These are phyloP conservation scores for Leccinum cinnamomeum DNA, from an alignment of 1,284 basidiomycete genomes.

Conservation along the genomic window DNA sequence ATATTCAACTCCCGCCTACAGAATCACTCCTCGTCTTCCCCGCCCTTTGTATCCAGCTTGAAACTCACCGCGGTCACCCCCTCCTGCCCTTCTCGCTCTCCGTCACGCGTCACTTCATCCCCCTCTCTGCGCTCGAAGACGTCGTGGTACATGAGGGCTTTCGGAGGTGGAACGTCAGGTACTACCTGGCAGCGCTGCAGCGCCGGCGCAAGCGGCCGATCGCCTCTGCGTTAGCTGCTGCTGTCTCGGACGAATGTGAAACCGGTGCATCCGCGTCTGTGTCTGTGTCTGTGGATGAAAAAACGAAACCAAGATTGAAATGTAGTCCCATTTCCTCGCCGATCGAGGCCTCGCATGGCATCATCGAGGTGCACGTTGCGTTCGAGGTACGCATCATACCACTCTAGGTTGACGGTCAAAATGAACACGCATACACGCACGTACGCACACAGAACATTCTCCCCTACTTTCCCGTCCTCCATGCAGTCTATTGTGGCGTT, in stretches of 20 bases:
- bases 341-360: not conserved
- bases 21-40: constrained; percentile 70
- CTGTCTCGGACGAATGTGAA: not conserved
- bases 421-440: not conserved
- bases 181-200: not conserved
- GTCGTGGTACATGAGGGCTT: not conserved
- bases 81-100: not conserved
- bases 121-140: not conserved
- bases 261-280: not conserved
- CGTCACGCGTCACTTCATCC: not conserved
- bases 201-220: not conserved
- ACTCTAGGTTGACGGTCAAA: not conserved
- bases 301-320: not conserved
- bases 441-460: not conserved
- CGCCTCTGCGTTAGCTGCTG: not conserved
- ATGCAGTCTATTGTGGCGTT: not conserved
- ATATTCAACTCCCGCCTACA: constrained; percentile 29
- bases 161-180: not conserved
- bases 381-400: not conserved
- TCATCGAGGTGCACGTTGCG: not conserved
- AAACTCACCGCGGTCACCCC: not conserved
- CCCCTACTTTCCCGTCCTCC: not conserved
- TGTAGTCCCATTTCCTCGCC: not conserved
- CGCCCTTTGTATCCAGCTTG: constrained; percentile 35
- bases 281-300: not conserved